phyloP scores from a whole-genome alignment of 495 filamentous ascomycete species.

The Wilcoxina mikolae region DNA sequence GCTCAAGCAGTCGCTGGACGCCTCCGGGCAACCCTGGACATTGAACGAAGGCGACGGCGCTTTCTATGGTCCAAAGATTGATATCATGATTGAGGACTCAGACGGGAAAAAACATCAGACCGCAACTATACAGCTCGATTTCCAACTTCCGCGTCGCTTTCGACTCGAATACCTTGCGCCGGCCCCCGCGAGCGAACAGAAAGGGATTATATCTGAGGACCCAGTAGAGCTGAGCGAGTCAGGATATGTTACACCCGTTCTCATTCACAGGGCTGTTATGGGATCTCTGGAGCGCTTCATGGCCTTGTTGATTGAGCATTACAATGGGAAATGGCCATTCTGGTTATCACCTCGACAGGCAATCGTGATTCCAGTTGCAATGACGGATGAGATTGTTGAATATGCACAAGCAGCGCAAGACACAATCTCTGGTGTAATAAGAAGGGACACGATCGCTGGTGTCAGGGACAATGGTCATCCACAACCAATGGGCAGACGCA shows the following conservation, averaged over 20 bases:
- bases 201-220: constrained; percentile 36
- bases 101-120: constrained; percentile 84
- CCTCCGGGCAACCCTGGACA: constrained; percentile 50
- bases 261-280: constrained; percentile 78
- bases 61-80: constrained; percentile 93
- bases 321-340: constrained; percentile 72
- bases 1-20: constrained; percentile 52
- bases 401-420: constrained; percentile 40
- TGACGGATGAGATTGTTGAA: constrained; percentile 39
- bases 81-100: constrained; percentile 67
- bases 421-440: constrained; percentile 32
- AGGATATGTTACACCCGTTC: constrained; percentile 56
- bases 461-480: constrained; percentile 30
- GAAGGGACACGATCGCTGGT: constrained; percentile 4
- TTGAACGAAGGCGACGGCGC: constrained; percentile 74
- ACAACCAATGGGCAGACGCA: constrained; percentile 34
- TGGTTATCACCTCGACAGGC: constrained; percentile 79
- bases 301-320: constrained; percentile 74
- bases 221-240: constrained; percentile 32
- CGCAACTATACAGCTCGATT: constrained; percentile 84
- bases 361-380: constrained; percentile 61
- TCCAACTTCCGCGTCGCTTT: constrained; percentile 80
- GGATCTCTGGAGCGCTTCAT: constrained; percentile 79
- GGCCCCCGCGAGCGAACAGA: constrained; percentile 52
- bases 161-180: constrained; percentile 60